Conservation (phyloP, 2,329 filamentous ascomycete species). For the Monosporascus ibericus region DNA sequence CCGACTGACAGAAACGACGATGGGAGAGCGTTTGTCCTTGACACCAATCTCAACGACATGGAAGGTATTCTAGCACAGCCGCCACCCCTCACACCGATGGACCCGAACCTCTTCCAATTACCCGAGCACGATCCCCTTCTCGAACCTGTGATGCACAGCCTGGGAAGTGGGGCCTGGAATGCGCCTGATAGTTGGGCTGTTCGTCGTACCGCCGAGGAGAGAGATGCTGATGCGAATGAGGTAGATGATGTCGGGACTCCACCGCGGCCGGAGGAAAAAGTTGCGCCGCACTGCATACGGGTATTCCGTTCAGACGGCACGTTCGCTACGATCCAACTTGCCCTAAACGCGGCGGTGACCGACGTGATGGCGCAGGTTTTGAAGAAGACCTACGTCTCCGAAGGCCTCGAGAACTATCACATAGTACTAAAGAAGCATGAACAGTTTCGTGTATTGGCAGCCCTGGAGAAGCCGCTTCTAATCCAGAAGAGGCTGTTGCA, state of each 20-base stretch:
- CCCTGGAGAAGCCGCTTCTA: slow-evolving; percentile 74
- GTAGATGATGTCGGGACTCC: slow-evolving; percentile 62
- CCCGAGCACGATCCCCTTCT: slow-evolving; percentile 16
- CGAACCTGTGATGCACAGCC: slow-evolving; percentile 21
- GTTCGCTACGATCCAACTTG: slow-evolving; percentile 84
- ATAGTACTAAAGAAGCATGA: slow-evolving; percentile 94
- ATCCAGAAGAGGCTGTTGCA: slow-evolving; percentile 89
- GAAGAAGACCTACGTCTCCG: slow-evolving; percentile 89
- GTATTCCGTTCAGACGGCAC: slow-evolving; percentile 92
- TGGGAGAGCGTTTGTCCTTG: slow-evolving; percentile 66
- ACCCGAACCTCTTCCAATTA: slow-evolving; percentile 40
- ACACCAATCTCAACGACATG: slow-evolving; percentile 87
- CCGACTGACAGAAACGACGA: slow-evolving; percentile 54
- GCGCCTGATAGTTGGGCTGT: slow-evolving; percentile 97
- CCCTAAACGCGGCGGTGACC: slow-evolving; percentile 74
- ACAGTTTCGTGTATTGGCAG: slow-evolving; percentile 72
- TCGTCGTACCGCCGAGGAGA: slow-evolving; percentile 64
- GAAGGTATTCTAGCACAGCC: slow-evolving; percentile 77
- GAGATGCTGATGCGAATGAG: slow-evolving; percentile 49
- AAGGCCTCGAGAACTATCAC: slow-evolving; percentile 88
- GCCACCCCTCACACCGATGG: slow-evolving; percentile 65
- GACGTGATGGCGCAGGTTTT: slow-evolving; percentile 87
- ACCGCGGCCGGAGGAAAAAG: slow-evolving; percentile 67
- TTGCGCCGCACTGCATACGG: slow-evolving; percentile 79
- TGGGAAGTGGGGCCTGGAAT: slow-evolving; percentile 65